phyloP scores from a whole-genome alignment of 257 asterid genomes.

The Perilla frutescens region DNA sequence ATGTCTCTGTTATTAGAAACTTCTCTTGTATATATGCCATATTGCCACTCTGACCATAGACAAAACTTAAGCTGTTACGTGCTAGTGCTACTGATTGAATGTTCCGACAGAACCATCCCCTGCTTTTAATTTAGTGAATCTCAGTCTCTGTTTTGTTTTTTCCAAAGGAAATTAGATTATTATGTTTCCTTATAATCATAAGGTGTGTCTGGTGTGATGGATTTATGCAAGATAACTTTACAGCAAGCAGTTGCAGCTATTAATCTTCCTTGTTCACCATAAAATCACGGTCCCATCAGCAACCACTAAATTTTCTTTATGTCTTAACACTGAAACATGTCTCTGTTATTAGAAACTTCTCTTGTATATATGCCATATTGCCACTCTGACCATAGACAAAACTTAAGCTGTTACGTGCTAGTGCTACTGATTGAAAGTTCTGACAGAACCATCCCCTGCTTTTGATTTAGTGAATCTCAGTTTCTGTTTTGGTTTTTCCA shows the following conservation, averaged over 20 bases:
- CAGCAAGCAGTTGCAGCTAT: constrained; percentile 14
- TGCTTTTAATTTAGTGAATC: neutral
- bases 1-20: constrained; percentile 31
- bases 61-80: constrained; percentile 9
- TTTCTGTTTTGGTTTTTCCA: neutral
- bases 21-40: constrained; percentile 13
- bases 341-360: constrained; percentile 29
- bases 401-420: constrained; percentile 21
- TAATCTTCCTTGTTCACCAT: neutral
- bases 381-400: neutral
- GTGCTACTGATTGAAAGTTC: constrained; percentile 25
- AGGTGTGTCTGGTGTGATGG: constrained; percentile 13
- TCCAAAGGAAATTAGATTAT: neutral
- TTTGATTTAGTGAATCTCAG: neutral
- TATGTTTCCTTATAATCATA: constrained; percentile 7
- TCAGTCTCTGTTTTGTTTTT: neutral
- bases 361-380: neutral
- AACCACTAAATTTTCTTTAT: neutral
- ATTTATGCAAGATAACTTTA: constrained; percentile 16
- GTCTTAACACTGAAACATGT: constrained; percentile 14
- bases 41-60: neutral
- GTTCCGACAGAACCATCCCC: neutral
- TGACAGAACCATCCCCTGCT: neutral
- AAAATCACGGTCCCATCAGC: neutral
- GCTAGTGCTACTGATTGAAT: constrained; percentile 29